Evolutionary conservation across 352 stramenopile species (phyloP), one percentile per base, ranked within the genome.

Genomic region (Phytophthora capsici): DNA sequence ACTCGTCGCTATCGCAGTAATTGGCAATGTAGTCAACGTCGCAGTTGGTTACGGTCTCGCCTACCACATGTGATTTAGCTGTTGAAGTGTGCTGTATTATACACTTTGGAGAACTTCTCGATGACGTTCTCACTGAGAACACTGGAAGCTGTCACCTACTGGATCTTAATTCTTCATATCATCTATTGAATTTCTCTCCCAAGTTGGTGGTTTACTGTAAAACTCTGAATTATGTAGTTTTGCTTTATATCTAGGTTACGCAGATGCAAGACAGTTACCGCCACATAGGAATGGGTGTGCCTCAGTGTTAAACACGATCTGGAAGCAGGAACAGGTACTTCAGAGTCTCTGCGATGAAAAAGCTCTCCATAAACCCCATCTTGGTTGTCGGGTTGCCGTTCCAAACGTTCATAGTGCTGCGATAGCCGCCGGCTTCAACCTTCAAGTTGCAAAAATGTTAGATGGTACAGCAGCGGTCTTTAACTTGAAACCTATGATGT

Each of bases 301-400:
- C 62, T 91, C 87, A 0, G 90, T 96, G 64, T 91, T 97, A 71
- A 97, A 90, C 30, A 97, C 86, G 41, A 89, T 82, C 13, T 84
- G 65, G 54, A 25, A 97, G 77, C 60, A 97, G 58, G 54, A 92
- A 97, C 12, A 98, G 76, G 62, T 98, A 98, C 71, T 98, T 98
- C 65, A 98, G 75, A 36, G 93, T 98, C 77, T 98, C 90, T n/a
- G 83, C 88, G 40, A 97, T 45, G 67, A 98, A 97, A 49, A 93
- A 98, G 23, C 84, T 97, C 38, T 95, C 85, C 87, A 97, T 96
- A 0, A 74, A 68, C 5, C 45, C 53, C 1, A 64, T 53, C n/a
- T 77, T 71, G 10, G 66, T 73, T 20, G 53, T 48, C n/a, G 58
- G 51, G 6, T 57, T 43, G 12, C 67, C 68, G 7, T 63, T 32